Evolutionary conservation across 108 stramenopile genomes (phyloP).

Genomic region (Chaetoceros muelleri): DNA sequence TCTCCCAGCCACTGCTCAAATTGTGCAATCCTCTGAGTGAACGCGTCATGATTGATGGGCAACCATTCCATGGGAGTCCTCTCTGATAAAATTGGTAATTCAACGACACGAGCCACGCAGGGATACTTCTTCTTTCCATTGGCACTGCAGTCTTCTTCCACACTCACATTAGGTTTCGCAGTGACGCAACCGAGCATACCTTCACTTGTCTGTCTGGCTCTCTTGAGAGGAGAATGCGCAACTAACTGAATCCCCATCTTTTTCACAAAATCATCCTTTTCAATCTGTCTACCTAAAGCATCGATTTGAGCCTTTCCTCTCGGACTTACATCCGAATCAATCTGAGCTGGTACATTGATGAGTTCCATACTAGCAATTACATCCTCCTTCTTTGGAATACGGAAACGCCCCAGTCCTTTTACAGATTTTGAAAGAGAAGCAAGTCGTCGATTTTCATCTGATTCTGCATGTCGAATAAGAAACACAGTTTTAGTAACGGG

Average conservation of each 20-base stretch:
- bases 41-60: slow-evolving; percentile 22
- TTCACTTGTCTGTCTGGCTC: slow-evolving; percentile 45
- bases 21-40: slow-evolving; percentile 11
- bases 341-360: slow-evolving; percentile 38
- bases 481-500: slow-evolving; percentile 32
- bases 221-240: slow-evolving; percentile 44
- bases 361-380: slow-evolving; percentile 28
- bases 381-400: slow-evolving; percentile 28
- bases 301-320: slow-evolving; percentile 38
- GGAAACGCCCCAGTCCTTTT: slow-evolving; percentile 14
- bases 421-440: slow-evolving; percentile 19
- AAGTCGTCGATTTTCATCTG: slow-evolving; percentile 53
- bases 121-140: slow-evolving; percentile 5
- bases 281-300: slow-evolving; percentile 25
- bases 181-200: slow-evolving; percentile 47
- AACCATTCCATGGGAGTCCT: slow-evolving; percentile 48
- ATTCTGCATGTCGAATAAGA: slow-evolving; percentile 70
- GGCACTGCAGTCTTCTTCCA: slow-evolving; percentile 1
- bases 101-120: slow-evolving; percentile 23
- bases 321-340: slow-evolving; percentile 46
- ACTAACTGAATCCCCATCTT: slow-evolving; percentile 31
- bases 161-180: not conserved
- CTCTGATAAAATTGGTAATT: slow-evolving; percentile 33
- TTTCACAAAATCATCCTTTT: slow-evolving; percentile 28
- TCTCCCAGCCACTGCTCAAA: slow-evolving; percentile 8